A percentile compares a stretch with the other conserved stretches of the same genome.
These are phyloP conservation scores for Tagetes patula DNA, from an alignment of 129 eudicot genomes.

Conservation along the genomic window DNA sequence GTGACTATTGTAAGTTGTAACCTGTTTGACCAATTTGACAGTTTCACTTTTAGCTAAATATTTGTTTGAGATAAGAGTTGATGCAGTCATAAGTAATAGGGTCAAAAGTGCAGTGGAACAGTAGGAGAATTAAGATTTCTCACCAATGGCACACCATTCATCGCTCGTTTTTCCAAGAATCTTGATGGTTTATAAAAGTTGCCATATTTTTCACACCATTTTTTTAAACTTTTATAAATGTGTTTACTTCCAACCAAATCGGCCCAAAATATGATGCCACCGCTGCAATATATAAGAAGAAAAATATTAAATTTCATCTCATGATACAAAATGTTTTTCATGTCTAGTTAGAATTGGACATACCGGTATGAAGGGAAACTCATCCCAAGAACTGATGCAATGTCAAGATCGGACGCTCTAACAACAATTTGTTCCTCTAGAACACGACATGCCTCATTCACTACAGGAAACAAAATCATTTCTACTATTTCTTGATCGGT, in stretches of 20 bases:
- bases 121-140: slow-evolving; percentile 21
- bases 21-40: neutral
- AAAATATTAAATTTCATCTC: neutral
- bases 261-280: slow-evolving; percentile 91
- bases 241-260: slow-evolving; percentile 79
- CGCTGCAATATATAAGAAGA: slow-evolving; percentile 49
- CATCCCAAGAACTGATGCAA: slow-evolving; percentile 95
- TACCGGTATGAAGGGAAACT: slow-evolving; percentile 92
- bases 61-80: neutral
- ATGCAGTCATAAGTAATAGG: neutral
- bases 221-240: slow-evolving; percentile 62
- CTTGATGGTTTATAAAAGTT: slow-evolving; percentile 78
- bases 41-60: neutral
- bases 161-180: slow-evolving; percentile 85
- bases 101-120: neutral
- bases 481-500: slow-evolving; percentile 82
- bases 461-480: slow-evolving; percentile 91
- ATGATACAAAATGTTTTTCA: neutral
- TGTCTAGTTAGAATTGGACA: slow-evolving; percentile 4
- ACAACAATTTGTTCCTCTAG: slow-evolving; percentile 78
- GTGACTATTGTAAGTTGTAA: neutral
- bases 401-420: slow-evolving; percentile 92
- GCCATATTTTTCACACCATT: slow-evolving; percentile 72
- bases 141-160: slow-evolving; percentile 79
- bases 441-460: slow-evolving; percentile 96